Conservation (phyloP, 176 grass and related monocot species). For the Oryza officinalis region DNA sequence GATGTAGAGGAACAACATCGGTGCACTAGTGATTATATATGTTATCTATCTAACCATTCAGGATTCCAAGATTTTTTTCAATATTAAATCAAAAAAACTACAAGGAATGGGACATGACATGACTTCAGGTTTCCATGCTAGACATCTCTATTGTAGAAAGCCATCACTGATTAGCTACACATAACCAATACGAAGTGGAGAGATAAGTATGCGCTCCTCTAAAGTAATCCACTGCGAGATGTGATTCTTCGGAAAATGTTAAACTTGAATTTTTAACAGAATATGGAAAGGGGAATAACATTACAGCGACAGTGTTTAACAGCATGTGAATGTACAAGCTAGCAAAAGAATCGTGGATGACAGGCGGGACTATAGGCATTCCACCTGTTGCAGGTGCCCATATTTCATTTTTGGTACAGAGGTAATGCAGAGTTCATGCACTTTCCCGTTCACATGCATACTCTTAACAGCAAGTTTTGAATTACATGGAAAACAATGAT, state of each 20-base stretch:
- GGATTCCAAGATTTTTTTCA: not conserved
- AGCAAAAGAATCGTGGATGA: not conserved
- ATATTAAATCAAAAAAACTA: not conserved
- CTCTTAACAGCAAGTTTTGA: not conserved
- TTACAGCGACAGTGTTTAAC: conserved; percentile 5
- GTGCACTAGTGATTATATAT: not conserved
- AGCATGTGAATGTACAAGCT: conserved; percentile 8
- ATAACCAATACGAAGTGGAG: conserved; percentile 2
- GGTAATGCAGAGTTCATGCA: not conserved
- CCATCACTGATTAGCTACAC: not conserved
- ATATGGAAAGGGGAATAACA: not conserved
- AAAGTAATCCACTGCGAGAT: not conserved
- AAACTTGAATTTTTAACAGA: not conserved
- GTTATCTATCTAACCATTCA: not conserved
- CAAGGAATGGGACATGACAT: not conserved
- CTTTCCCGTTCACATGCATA: not conserved
- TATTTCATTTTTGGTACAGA: not conserved
- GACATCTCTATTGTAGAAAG: not conserved
- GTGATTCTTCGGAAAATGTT: conserved; percentile 14
- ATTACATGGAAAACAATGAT: not conserved
- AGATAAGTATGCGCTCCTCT: not conserved
- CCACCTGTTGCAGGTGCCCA: not conserved
- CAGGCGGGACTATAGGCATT: not conserved
- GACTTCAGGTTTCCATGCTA: not conserved
- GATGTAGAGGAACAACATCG: not conserved